Evolutionary conservation across 108 stramenopile species (phyloP).

Genomic region (Nitzschia inconspicua): DNA sequence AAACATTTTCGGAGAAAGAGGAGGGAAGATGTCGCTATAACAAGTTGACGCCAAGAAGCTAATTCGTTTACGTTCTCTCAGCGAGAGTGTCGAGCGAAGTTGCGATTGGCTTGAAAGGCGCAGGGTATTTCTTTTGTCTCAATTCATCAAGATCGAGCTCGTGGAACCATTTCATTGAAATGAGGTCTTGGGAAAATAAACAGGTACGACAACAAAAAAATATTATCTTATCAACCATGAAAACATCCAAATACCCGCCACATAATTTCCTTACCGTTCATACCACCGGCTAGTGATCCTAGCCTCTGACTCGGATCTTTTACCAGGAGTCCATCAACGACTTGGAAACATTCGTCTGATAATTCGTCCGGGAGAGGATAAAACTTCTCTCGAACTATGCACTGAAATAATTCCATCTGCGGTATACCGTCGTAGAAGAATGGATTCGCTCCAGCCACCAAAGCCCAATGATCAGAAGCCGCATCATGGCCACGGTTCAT

Average conservation of each 20-base stretch:
- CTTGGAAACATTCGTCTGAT: constrained; percentile 31
- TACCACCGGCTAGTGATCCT: constrained; percentile 48
- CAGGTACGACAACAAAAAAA: no score
- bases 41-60: no score
- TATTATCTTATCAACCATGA: no score
- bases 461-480: constrained; percentile 88
- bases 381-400: constrained; percentile 60
- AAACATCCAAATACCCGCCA: no score
- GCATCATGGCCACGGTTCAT: constrained; percentile 34
- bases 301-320: constrained; percentile 56
- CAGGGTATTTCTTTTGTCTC: constrained; percentile 43
- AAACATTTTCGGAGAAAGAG: no score
- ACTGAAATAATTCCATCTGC: constrained; percentile 69
- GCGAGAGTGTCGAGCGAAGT: not conserved
- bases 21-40: no score
- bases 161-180: constrained; percentile 56
- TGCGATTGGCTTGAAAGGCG: constrained; percentile 80
- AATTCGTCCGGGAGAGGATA: constrained; percentile 19
- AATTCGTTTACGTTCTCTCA: no score
- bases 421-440: constrained; percentile 55
- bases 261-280: constrained; percentile 60
- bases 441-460: constrained; percentile 59
- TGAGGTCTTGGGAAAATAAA: no score
- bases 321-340: constrained; percentile 53
- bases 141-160: constrained; percentile 66